Base-by-base conservation (phyloP, 2,329 filamentous ascomycete genomes). In the Trichoderma koningii region DNA sequence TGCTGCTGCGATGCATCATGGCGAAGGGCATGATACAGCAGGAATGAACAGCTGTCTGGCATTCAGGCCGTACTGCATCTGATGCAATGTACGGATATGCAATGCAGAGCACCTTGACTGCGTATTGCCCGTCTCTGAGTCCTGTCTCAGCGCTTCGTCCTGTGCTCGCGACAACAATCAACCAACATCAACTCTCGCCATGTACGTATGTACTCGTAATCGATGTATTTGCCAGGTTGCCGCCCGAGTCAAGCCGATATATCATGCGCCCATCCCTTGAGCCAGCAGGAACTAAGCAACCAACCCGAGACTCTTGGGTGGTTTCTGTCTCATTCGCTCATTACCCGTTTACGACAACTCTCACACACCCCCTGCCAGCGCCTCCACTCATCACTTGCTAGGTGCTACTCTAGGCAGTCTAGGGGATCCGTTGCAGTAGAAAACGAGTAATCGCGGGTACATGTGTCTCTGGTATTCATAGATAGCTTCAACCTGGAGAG, bases 281-380 rank as follows among this genome's bases (percentile, higher is more conserved):
- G 52, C 34, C 34, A 38, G 34, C 34, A 38, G 34, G 12, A 38
- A 38, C 34, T 38, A 64, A 44, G 7, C 14, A 59, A 64, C 61
- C 17, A 64, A 59, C 52, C 41, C 52, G 26, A 5, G 51, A 48
- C 60, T 38, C 34, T 38, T 30, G 50, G 56, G 50, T 63, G 51
- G 34, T 14, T 38, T 63, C 38, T 38, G 41, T 53, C 41, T 63
- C 41, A 52, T 38, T 55, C 19, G 47, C 56, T 63, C 38, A 63
- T 63, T 47, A 42, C 60, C 50, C 19, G 26, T 55, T 38, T 56
- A 53, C 59, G 47, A 62, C 52, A 69, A 42, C 50, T 55, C 53
- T 42, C 23, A 38, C 38, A 23, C 57, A 41, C 60, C 51, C 52
- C 52, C 50, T 42, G 30, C 23, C 60, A 21, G 50, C 38, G 34